phyloP scores from a whole-genome alignment of 176 grass and related monocot genomes.

The Microstegium vimineum region DNA sequence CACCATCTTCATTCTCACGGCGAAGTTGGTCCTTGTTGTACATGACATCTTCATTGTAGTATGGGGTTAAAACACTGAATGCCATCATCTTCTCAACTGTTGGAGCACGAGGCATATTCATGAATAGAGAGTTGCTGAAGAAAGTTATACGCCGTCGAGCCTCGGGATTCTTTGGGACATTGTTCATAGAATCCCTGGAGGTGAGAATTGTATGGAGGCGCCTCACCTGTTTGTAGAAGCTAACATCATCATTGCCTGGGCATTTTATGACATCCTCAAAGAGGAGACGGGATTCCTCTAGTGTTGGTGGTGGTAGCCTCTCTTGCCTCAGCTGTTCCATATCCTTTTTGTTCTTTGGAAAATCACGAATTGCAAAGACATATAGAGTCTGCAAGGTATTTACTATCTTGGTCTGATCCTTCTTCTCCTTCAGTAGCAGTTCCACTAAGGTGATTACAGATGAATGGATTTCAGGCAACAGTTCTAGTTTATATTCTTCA shows the following conservation, averaged over 20 bases:
- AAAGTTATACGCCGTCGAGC: slow-evolving; percentile 79
- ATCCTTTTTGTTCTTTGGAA: slow-evolving; percentile 53
- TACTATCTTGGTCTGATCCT: slow-evolving; percentile 74
- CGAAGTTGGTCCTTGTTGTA: slow-evolving; percentile 85
- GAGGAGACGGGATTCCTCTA: slow-evolving; percentile 48
- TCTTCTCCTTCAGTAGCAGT: slow-evolving; percentile 51
- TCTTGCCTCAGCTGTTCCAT: slow-evolving; percentile 53
- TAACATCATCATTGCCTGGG: slow-evolving; percentile 43
- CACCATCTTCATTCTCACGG: slow-evolving; percentile 92
- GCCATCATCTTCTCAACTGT: slow-evolving; percentile 86
- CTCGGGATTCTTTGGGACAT: slow-evolving; percentile 84
- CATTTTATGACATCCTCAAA: slow-evolving; percentile 73
- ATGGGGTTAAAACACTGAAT: slow-evolving; percentile 91
- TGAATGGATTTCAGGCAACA: slow-evolving; percentile 63
- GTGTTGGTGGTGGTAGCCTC: slow-evolving; percentile 37
- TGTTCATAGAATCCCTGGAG: slow-evolving; percentile 87
- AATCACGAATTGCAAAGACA: slow-evolving; percentile 72
- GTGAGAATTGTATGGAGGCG: slow-evolving; percentile 87
- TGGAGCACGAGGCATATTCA: slow-evolving; percentile 97
- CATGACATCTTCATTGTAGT: slow-evolving; percentile 90
- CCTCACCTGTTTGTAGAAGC: slow-evolving; percentile 84
- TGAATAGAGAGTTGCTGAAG: slow-evolving; percentile 99
- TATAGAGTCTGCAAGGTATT: slow-evolving; percentile 88
- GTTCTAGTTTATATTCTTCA: slow-evolving; percentile 48
- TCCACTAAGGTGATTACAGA: slow-evolving; percentile 65